Evolutionary conservation across 805 yeast genomes (phyloP).

Genomic region (Spathaspora arborariae): DNA sequence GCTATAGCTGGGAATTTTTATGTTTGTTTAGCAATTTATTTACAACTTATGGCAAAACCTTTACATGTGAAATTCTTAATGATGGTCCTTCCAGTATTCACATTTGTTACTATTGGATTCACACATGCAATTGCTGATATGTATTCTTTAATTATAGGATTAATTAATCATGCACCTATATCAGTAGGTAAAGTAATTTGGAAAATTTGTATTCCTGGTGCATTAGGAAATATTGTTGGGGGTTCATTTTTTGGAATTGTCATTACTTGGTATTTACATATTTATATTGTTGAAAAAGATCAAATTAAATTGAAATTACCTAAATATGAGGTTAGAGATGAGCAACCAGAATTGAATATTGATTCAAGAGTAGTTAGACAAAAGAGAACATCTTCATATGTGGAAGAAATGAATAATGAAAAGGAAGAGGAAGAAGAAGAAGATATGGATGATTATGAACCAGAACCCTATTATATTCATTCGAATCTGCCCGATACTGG

Average conservation of each 20-base stretch:
- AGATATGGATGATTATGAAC: not conserved
- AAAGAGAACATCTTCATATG: conserved; percentile 5
- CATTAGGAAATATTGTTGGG: conserved; percentile 77
- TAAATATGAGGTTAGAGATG: conserved; percentile 66
- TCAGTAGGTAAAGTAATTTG: conserved; percentile 65
- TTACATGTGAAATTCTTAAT: conserved; percentile 67
- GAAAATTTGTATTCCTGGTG: conserved; percentile 69
- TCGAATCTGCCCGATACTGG: not conserved
- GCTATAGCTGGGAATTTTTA: conserved; percentile 76
- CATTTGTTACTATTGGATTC: conserved; percentile 76
- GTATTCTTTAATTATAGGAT: conserved; percentile 62
- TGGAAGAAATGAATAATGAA: conserved; percentile 1
- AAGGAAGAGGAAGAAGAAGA: not conserved
- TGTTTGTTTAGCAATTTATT: conserved; percentile 70
- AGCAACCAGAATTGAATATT: conserved; percentile 72
- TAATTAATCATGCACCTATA: conserved; percentile 62
- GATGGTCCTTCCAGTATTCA: conserved; percentile 66
- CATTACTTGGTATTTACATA: conserved; percentile 70
- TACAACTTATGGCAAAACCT: conserved; percentile 77
- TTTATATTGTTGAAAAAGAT: conserved; percentile 70
- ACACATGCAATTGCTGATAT: conserved; percentile 83
- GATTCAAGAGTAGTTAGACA: conserved; percentile 74
- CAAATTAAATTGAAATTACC: conserved; percentile 61
- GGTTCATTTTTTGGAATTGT: conserved; percentile 63
- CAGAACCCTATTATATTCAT: not conserved